These are phyloP conservation scores for Vitis amurensis DNA, from an alignment of 164 flowering plant species.

Conservation along the genomic window DNA sequence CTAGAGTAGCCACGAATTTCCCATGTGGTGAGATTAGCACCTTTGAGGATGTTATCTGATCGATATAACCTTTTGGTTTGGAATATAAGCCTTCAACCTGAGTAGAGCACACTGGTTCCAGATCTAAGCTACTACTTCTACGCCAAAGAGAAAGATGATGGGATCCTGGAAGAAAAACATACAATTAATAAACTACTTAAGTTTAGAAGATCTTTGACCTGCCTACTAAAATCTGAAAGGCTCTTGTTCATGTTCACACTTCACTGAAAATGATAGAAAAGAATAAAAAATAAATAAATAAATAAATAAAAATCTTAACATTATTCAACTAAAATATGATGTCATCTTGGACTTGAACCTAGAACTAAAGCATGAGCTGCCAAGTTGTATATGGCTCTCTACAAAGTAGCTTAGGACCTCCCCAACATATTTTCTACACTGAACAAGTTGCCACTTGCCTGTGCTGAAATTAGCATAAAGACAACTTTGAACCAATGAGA, in stretches of 20 bases:
- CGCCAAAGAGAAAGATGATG: conserved; percentile 74
- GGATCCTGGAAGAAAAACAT: conserved; percentile 46
- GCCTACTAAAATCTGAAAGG: neutral
- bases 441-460: no score
- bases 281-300: neutral
- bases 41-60: conserved; percentile 56
- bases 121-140: conserved; percentile 28
- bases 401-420: no score
- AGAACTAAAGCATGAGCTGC: neutral
- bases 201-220: neutral
- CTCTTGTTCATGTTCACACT: neutral
- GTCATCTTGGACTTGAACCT: neutral
- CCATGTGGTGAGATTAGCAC: conserved; percentile 71
- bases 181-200: neutral
- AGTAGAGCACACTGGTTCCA: conserved; percentile 45
- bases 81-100: conserved; percentile 64
- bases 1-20: conserved; percentile 61
- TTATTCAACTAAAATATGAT: neutral
- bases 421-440: no score
- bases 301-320: no score
- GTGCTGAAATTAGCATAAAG: no score
- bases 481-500: no score
- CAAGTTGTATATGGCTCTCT: neutral
- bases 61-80: conserved; percentile 37
- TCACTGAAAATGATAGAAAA: neutral